Evolutionary conservation across 2,329 filamentous ascomycete genomes (phyloP).

Genomic region (Cladobotryum mycophilum): DNA sequence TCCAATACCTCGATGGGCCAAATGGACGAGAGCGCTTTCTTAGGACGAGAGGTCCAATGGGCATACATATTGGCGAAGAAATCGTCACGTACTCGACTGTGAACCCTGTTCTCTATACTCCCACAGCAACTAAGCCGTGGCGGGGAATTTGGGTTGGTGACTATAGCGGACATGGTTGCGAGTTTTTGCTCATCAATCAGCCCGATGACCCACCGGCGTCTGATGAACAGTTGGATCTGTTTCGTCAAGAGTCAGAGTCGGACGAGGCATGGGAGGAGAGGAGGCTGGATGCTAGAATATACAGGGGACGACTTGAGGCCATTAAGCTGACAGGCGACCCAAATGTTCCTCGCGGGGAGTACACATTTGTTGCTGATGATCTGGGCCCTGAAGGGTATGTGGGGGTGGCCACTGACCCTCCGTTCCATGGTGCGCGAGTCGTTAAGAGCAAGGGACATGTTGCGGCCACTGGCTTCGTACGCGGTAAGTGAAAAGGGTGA

Average conservation of each 20-base stretch:
- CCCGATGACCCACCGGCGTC: constrained; percentile 41
- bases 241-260: constrained; percentile 35
- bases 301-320: constrained; percentile 66
- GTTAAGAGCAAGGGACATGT: constrained; percentile 74
- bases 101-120: constrained; percentile 68
- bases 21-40: no score
- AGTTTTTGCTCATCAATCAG: constrained; percentile 80
- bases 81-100: constrained; percentile 64
- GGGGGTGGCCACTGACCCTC: constrained; percentile 55
- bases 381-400: constrained; percentile 62
- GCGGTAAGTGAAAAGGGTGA: constrained; percentile 49
- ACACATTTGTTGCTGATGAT: constrained; percentile 74
- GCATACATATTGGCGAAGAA: constrained; percentile 48
- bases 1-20: no score
- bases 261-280: constrained; percentile 40
- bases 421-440: constrained; percentile 67
- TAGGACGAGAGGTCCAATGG: constrained; percentile 17
- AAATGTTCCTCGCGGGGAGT: constrained; percentile 81
- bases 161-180: constrained; percentile 80
- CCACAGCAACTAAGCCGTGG: constrained; percentile 73
- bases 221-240: constrained; percentile 35
- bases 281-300: constrained; percentile 41
- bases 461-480: constrained; percentile 62
- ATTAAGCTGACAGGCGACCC: constrained; percentile 90
- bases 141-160: constrained; percentile 91